phyloP scores from a whole-genome alignment of 2,329 filamentous ascomycete species.

The Fusarium clavum region DNA sequence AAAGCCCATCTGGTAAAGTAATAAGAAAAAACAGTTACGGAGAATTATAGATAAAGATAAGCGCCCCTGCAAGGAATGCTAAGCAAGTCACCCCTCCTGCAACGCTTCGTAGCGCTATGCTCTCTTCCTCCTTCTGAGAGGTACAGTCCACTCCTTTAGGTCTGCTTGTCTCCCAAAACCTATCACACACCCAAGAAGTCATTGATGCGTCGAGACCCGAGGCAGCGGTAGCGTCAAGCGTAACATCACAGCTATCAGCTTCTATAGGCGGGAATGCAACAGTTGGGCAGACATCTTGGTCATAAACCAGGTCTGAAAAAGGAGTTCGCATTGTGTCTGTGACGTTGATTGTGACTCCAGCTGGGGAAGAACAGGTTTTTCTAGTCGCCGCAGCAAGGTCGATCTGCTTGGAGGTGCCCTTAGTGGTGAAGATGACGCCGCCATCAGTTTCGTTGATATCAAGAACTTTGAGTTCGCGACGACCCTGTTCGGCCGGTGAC shows the following conservation, averaged over 20 bases:
- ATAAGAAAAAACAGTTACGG: too few relatives aligned
- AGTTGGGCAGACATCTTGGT: not conserved
- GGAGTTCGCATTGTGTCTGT: not conserved
- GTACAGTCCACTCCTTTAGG: not conserved
- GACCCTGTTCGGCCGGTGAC: not conserved
- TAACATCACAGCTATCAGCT: not conserved
- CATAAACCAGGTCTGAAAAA: not conserved
- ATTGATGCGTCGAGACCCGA: not conserved
- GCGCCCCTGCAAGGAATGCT: not conserved
- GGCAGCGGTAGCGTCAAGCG: not conserved
- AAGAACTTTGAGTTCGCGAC: not conserved
- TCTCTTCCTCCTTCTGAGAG: not conserved
- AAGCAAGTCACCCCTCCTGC: not conserved
- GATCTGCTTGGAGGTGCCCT: not conserved
- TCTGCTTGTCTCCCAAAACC: not conserved
- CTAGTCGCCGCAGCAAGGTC: not conserved
- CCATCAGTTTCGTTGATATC: not conserved
- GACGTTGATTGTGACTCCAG: not conserved
- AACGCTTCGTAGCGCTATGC: not conserved
- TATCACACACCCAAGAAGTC: not conserved
- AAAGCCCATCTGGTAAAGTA: too few relatives aligned
- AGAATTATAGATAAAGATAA: not conserved
- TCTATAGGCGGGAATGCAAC: not conserved
- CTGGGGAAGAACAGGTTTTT: not conserved
- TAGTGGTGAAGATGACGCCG: not conserved